Conservation (phyloP, 1,284 basidiomycete species). For the Schizophyllum amplum region DNA sequence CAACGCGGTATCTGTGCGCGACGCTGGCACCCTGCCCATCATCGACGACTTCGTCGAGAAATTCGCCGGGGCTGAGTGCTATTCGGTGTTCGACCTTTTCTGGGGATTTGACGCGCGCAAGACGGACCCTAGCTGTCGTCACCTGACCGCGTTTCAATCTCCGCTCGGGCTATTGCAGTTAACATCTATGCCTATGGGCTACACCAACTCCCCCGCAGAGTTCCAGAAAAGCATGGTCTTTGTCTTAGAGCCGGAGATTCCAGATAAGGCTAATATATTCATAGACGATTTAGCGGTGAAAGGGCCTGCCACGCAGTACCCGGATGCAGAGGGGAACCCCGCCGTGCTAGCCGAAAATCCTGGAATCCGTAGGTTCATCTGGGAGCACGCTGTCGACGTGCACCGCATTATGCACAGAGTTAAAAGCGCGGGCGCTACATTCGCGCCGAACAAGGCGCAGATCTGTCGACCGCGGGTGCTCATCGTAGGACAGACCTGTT, state of each 20-base stretch:
- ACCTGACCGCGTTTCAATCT: slow-evolving; percentile 18
- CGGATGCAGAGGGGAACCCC: slow-evolving; percentile 9
- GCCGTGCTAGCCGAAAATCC: slow-evolving; percentile 12
- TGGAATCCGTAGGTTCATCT: slow-evolving; percentile 16
- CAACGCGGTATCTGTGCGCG: background rate
- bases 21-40: background rate
- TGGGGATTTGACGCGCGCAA: no score
- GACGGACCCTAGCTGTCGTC: no score
- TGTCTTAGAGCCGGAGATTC: slow-evolving; percentile 20
- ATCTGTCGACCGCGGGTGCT: slow-evolving; percentile 13
- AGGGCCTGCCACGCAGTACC: slow-evolving; percentile 17
- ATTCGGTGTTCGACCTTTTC: no score
- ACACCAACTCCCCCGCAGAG: slow-evolving; percentile 22
- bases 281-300: slow-evolving; percentile 18
- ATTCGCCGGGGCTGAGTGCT: no score
- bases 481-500: slow-evolving; percentile 21
- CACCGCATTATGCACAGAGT: slow-evolving; percentile 4
- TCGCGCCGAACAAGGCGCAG: slow-evolving; percentile 18
- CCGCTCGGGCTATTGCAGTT: slow-evolving; percentile 9
- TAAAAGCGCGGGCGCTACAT: slow-evolving; percentile 11
- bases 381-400: slow-evolving; percentile 15
- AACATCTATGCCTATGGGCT: slow-evolving; percentile 20
- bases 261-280: slow-evolving; percentile 13
- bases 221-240: slow-evolving; percentile 20
- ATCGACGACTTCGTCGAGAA: background rate